A percentile compares a stretch with the other conserved stretches of the same genome.
phyloP scores from a whole-genome alignment of 192 early-diverging fungal species.

The Backusella psychrophila region DNA sequence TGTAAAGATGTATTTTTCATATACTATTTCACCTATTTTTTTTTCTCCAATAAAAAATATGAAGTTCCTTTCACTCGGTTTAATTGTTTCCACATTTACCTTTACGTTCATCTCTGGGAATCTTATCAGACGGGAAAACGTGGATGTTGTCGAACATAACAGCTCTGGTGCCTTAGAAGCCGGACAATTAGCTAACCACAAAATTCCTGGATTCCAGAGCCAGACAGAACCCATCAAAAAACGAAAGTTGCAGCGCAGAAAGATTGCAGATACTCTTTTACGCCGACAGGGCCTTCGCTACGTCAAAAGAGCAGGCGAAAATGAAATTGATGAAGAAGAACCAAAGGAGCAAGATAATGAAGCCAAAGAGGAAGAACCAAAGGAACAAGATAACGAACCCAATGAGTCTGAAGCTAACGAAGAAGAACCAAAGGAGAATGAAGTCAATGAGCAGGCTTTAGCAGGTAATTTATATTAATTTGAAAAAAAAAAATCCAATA shows the following conservation, averaged over 20 bases:
- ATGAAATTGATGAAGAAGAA: neutral
- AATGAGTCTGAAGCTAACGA: neutral
- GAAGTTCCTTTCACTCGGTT: constrained; percentile 7
- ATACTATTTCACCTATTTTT: neutral
- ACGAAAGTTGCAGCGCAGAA: neutral
- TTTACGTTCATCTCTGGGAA: neutral
- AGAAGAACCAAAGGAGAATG: no score
- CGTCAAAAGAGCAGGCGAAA: neutral
- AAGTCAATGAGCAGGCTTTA: neutral
- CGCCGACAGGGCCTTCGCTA: neutral
- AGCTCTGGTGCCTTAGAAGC: neutral
- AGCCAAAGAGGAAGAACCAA: neutral
- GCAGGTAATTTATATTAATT: neutral
- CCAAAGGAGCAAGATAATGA: neutral
- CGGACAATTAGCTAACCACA: neutral
- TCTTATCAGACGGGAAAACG: neutral
- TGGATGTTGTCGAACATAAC: neutral
- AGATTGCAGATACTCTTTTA: neutral
- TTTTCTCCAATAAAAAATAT: constrained; percentile 2
- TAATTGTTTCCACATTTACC: constrained; percentile 2
- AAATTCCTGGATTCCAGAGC: neutral
- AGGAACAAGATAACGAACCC: neutral
- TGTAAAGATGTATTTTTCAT: neutral
- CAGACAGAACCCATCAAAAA: neutral
- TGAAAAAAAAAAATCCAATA: neutral